Evolutionary conservation across 257 asterid genomes (phyloP).

Genomic region (Leonotis leonurus): DNA sequence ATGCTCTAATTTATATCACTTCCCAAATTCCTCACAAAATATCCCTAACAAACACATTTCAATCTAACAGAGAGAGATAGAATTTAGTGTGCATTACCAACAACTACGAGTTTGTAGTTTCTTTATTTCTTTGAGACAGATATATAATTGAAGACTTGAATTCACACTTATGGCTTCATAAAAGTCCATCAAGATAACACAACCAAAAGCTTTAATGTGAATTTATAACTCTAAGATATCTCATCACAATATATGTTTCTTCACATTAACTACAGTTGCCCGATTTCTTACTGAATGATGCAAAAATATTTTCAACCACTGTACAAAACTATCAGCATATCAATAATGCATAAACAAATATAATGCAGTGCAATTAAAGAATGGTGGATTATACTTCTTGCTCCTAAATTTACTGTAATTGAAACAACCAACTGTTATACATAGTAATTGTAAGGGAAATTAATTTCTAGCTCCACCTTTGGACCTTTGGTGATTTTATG

Average conservation of each 20-base stretch:
- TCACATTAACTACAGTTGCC: constrained; percentile 15
- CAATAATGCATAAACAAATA: neutral
- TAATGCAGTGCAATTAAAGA: neutral
- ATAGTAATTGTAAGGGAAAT: too few relatives aligned
- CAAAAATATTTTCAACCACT: constrained; percentile 24
- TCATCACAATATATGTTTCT: neutral
- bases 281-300: constrained; percentile 6
- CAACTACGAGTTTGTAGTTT: neutral
- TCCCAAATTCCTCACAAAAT: neutral
- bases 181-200: constrained; percentile 23
- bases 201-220: constrained; percentile 15
- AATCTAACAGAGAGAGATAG: neutral
- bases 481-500: too few relatives aligned
- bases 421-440: constrained; percentile 25
- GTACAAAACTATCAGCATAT: constrained; percentile 11
- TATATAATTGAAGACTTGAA: constrained; percentile 11
- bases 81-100: neutral
- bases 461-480: too few relatives aligned
- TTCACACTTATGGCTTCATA: constrained; percentile 20
- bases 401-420: constrained; percentile 25
- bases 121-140: constrained; percentile 7
- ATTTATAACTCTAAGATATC: constrained; percentile 18
- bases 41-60: neutral
- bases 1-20: neutral
- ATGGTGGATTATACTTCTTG: neutral